phyloP scores from a whole-genome alignment of 2,329 filamentous ascomycete species.

The Fusarium nanum region DNA sequence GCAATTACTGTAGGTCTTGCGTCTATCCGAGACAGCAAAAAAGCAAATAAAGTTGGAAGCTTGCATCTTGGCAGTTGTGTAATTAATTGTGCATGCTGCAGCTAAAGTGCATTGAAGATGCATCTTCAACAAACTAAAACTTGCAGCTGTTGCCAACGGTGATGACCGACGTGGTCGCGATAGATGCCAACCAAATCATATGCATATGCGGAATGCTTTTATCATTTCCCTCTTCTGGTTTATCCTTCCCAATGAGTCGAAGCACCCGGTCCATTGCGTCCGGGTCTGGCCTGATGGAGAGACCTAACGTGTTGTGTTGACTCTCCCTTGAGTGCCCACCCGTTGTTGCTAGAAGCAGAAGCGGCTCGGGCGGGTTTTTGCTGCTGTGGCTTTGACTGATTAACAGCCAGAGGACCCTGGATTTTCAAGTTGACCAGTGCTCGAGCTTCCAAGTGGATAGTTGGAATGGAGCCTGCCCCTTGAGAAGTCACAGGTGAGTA shows the following conservation, averaged over 20 bases:
- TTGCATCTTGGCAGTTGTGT: constrained; percentile 21
- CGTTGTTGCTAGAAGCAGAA: constrained; percentile 16
- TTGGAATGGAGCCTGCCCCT: constrained; percentile 3
- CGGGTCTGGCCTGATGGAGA: background rate
- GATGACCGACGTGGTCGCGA: constrained; percentile 37
- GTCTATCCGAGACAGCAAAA: constrained; percentile 25
- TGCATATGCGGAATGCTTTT: background rate
- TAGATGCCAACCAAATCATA: constrained; percentile 10
- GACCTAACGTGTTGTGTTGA: background rate
- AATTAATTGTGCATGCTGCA: constrained; percentile 21
- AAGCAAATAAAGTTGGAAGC: constrained; percentile 12
- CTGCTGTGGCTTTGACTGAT: background rate
- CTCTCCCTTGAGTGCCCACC: constrained; percentile 7
- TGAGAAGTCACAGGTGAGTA: constrained; percentile 11
- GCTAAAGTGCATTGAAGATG: constrained; percentile 1
- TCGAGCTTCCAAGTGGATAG: constrained; percentile 3
- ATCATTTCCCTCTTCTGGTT: background rate
- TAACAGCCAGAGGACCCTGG: constrained; percentile 11
- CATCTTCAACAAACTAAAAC: background rate
- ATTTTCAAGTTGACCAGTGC: constrained; percentile 8
- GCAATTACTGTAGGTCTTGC: background rate
- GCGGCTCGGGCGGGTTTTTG: constrained; percentile 32
- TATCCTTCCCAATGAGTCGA: background rate
- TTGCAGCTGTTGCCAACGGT: constrained; percentile 32
- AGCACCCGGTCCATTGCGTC: constrained; percentile 4